Evolutionary conservation across 108 stramenopile genomes (phyloP).

Genomic region (Asterionellopsis glacialis): DNA sequence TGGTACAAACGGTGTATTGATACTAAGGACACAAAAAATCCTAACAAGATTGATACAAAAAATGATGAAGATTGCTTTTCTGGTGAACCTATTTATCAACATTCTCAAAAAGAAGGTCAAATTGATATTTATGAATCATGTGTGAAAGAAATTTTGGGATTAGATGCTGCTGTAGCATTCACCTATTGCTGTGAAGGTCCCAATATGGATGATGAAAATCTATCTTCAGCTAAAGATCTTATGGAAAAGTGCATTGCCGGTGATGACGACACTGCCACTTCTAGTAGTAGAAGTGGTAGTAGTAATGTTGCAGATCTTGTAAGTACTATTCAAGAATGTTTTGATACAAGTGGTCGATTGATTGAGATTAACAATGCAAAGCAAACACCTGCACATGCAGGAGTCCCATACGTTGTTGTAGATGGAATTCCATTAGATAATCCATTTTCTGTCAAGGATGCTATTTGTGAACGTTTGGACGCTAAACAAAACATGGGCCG

Average conservation of each 20-base stretch:
- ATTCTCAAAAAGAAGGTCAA: slow-evolving; percentile 20
- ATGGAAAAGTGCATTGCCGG: slow-evolving; percentile 3
- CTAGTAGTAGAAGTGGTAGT: too few species aligned
- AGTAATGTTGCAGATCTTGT: neutral
- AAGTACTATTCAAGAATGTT: slow-evolving; percentile 12
- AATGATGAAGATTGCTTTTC: slow-evolving; percentile 21
- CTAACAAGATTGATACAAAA: neutral
- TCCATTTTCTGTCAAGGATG: too few species aligned
- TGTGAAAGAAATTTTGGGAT: slow-evolving; percentile 11
- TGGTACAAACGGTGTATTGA: slow-evolving; percentile 26
- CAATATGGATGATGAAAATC: slow-evolving; percentile 16
- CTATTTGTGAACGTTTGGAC: too few species aligned
- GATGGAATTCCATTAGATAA: slow-evolving; percentile 8
- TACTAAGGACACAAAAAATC: neutral
- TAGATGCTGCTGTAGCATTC: slow-evolving; percentile 26
- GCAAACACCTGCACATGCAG: slow-evolving; percentile 24
- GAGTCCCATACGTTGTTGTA: slow-evolving; percentile 31
- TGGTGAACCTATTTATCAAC: slow-evolving; percentile 23
- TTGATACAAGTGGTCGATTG: slow-evolving; percentile 3
- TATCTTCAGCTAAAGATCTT: slow-evolving; percentile 6
- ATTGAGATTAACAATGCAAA: slow-evolving; percentile 28
- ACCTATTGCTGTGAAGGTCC: slow-evolving; percentile 23
- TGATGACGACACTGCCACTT: too few species aligned
- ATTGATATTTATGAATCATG: slow-evolving; percentile 33
- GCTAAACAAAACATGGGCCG: too few species aligned